Base-by-base conservation (phyloP, 805 yeast genomes). In the Ogataea zsoltii region DNA sequence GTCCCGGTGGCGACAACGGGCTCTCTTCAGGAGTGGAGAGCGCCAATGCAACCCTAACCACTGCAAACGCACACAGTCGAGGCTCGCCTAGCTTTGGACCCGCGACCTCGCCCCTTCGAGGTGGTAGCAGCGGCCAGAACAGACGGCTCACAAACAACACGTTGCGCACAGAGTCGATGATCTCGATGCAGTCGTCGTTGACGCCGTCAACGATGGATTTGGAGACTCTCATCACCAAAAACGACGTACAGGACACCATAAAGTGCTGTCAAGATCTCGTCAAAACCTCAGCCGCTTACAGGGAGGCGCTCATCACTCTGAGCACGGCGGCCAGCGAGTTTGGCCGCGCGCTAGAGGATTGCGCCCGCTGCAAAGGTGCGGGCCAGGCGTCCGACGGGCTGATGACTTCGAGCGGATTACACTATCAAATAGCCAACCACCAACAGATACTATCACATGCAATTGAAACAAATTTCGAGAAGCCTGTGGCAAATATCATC, bases 381-480 rank as follows among this genome's bases (percentile, higher is more conserved):
- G 82, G 80, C 13, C 64, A 65, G 18, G 71, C 79, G 1, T 75
- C 83, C 2, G 85, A 84, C 52, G 88, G 88, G 7, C 62, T 88
- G 13, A 66, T 80, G 54, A 76, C 81, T 39, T 86, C 91, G 2
- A 83, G 89, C 33, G 96, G 96, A 0, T 68, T 89, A 44, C 91
- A 87, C 54, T 82, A 79, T 57, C 70, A 89, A 34, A 76, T 87
- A 15, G 82, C 92, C 0, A 88, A 87, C 60, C 94, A 88, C 60
- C 85, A 85, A 49, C 83, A 82, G 49, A 79, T 89, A 12, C 70
- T 89, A 53, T 75, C 88, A 13, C 69, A 80, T 42, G 66, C 81
- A 37, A 62, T 88, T 1, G 65, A 68, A n/a, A 58, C 70, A n/a
- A 71, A 75, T 28, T 79, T 88, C 55, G 80, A 75, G 43, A 68